Evolutionary conservation across 2,329 filamentous ascomycete species (phyloP), one percentile per base, ranked within the genome.

Genomic region (Rhynchosporium agropyri): DNA sequence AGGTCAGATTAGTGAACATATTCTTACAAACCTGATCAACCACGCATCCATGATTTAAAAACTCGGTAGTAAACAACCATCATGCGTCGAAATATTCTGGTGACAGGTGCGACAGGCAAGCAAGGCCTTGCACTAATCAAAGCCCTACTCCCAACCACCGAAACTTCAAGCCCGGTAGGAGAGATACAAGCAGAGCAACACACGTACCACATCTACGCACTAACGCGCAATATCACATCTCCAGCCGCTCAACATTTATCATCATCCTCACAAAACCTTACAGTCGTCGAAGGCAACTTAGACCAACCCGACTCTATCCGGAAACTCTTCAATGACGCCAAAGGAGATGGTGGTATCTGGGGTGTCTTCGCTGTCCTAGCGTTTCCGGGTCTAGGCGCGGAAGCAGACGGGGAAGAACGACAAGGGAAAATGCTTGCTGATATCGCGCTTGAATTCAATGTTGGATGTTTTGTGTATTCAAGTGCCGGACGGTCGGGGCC

Each of bases 391-490:
- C 28, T 69, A 31, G 67, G 67, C 5, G 60, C 29, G 60, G 58
- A 66, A 59, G 83, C 85, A 72, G 77, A 78, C 51, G 68, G 72
- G 13, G 78, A 80, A 63, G 77, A 81, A 63, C 63, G 67, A 15
- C 81, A 82, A 62, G 65, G 69, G 6, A 85, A 89, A 71, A 33
- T 65, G 45, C 45, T 68, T 4, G 68, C 63, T 26, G 63, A 67
- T 60, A 48, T 69, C 4, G 62, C 65, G 5, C 59, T 67, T 8
- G 33, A 66, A 43, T 68, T 56, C 56, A 46, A 46, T 1, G 83
- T 89, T 45, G 75, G 79, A 62, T 79, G 84, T 68, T 87, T 89
- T 68, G 79, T 89, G 46, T 89, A 88, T 75, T 82, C 80, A 33
- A 84, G 81, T 56, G 83, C 88, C 31, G 86, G 89, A 63, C 83